phyloP scores from a whole-genome alignment of 495 filamentous ascomycete genomes.

The Cladorrhinum samala region DNA sequence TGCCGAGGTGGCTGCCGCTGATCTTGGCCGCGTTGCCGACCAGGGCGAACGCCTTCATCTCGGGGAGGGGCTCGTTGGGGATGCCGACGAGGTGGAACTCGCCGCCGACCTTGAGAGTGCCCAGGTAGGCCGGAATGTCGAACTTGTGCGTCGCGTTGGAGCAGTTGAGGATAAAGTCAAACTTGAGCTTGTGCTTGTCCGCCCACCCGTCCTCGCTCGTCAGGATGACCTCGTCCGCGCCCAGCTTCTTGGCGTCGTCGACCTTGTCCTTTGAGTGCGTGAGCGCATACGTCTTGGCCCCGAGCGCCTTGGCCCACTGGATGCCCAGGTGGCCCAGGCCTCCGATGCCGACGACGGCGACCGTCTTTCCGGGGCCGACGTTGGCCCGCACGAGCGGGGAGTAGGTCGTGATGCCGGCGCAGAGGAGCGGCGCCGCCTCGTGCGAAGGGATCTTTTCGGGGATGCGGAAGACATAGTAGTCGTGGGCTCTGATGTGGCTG shows the following conservation, averaged over 20 bases:
- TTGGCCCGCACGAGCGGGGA: slow-evolving; percentile 58
- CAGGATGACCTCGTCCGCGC: slow-evolving; percentile 58
- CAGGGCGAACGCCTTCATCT: slow-evolving; percentile 57
- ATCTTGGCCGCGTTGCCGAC: slow-evolving; percentile 58
- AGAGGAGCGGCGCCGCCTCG: slow-evolving; percentile 70
- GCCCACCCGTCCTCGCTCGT: slow-evolving; percentile 63
- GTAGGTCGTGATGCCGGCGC: slow-evolving; percentile 70
- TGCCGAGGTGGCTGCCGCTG: slow-evolving; percentile 64
- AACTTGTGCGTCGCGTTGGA: slow-evolving; percentile 65
- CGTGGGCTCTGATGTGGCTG: slow-evolving; percentile 63
- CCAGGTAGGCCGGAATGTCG: slow-evolving; percentile 58
- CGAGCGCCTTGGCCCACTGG: slow-evolving; percentile 55
- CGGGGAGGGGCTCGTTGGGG: slow-evolving; percentile 58
- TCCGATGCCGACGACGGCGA: slow-evolving; percentile 64
- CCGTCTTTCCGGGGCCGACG: slow-evolving; percentile 60
- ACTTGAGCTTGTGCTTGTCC: slow-evolving; percentile 48
- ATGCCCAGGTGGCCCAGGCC: slow-evolving; percentile 64
- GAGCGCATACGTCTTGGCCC: slow-evolving; percentile 60
- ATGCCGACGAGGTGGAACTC: slow-evolving; percentile 70
- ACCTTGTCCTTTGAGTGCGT: slow-evolving; percentile 54
- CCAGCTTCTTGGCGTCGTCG: slow-evolving; percentile 53
- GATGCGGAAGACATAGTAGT: slow-evolving; percentile 72
- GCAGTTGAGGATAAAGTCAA: slow-evolving; percentile 70
- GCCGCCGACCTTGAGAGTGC: slow-evolving; percentile 62
- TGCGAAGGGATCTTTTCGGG: slow-evolving; percentile 58